These are phyloP conservation scores for Phytophthora pistaciae DNA, from an alignment of 352 stramenopile genomes.

Conservation along the genomic window DNA sequence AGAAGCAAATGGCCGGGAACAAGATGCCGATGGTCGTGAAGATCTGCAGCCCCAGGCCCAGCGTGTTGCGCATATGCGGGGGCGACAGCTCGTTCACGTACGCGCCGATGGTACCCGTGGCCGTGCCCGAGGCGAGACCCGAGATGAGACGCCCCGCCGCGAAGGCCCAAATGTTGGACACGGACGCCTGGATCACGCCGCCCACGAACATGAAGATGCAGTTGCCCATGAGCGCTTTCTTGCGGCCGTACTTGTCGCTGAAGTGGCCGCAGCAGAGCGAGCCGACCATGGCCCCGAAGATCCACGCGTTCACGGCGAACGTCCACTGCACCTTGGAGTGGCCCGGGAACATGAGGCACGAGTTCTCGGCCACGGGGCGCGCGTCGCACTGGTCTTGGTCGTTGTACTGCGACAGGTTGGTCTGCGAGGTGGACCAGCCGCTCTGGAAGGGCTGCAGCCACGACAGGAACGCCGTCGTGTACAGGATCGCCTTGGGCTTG, in stretches of 20 bases:
- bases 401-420: constrained; percentile 21
- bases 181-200: constrained; percentile 21
- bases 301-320: constrained; percentile 35
- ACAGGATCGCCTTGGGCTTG: constrained; percentile 19
- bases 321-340: constrained; percentile 20
- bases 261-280: constrained; percentile 34
- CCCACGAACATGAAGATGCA: constrained; percentile 53
- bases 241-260: constrained; percentile 28
- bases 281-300: constrained; percentile 33
- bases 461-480: constrained; percentile 14
- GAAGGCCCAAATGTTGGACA: constrained; percentile 35
- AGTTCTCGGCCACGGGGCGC: constrained; percentile 15
- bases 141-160: constrained; percentile 33
- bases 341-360: constrained; percentile 23
- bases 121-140: constrained; percentile 42
- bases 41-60: constrained; percentile 55
- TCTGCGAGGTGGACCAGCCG: constrained; percentile 21
- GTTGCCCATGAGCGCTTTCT: constrained; percentile 34
- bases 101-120: constrained; percentile 45
- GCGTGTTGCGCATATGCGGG: constrained; percentile 43
- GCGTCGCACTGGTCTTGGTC: constrained; percentile 16
- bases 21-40: constrained; percentile 41
- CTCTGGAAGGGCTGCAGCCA: constrained; percentile 22
- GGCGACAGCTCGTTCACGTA: constrained; percentile 37
- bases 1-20: constrained; percentile 35